Base-by-base conservation (phyloP, 148 eudicot genomes). In the Drosera capensis region DNA sequence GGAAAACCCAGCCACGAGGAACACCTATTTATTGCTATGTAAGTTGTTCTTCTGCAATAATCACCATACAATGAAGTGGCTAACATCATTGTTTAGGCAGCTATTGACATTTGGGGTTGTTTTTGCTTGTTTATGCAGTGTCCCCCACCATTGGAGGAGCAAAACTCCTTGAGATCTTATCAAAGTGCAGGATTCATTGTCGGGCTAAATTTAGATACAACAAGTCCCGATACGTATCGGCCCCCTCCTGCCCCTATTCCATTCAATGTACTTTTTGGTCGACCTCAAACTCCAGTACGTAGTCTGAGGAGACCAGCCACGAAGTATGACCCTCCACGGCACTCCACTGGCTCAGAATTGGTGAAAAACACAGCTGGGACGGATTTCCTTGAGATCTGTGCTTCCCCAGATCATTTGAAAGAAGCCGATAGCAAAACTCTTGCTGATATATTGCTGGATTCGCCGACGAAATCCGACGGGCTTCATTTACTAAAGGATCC, bases 211-310 rank as follows among this genome's bases (percentile, higher is more conserved):
- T 61, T 78, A 55, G 88, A 82, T 64, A 78, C 68, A 14, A 74
- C 96, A 48, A 73, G 62, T 31, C 96, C 90, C 6, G 86, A 87
- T 55, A 87, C 94, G 52, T 82, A 62, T 58, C 75, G 82, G 3
- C 65, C 82, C 15, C 94, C 94, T 49, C 94, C 96, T 45, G 75
- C 76, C 12, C 96, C 94, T 15, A 66, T 87, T 49, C 96, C 96
- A 13, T 87, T 79, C 36, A 79, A 82, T 43, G 74, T 66, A 45
- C 78, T 77, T 60, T 54, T 82, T 54, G 96, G 96, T 11, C 71
- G 55, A 24, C 72, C 85, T 11, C 71, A 60, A 29, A 60, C 75
- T 52, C 75, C 75, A 43, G 40, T 61, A 40, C 50, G 40, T 41
- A 14, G 43, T 42, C 43, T 55, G 55, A 70, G 64, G 46, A 65